phyloP scores from a whole-genome alignment of 2,329 filamentous ascomycete species.

The Dactylellina sp. region DNA sequence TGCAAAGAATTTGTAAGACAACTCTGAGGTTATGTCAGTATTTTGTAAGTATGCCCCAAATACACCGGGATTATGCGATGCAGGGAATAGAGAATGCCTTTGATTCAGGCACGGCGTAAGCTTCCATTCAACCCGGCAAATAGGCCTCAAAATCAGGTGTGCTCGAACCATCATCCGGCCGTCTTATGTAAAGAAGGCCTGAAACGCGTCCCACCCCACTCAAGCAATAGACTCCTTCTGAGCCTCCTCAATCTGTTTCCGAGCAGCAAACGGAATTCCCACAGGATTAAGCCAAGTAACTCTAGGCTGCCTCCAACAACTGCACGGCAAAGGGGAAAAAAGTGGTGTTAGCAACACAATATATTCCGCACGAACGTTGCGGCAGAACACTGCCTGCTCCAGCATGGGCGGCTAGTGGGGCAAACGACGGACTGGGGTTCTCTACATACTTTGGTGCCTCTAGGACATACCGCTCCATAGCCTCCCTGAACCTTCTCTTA shows the following conservation, averaged over 20 bases:
- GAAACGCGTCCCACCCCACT: slow-evolving; percentile 3
- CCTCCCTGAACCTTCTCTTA: slow-evolving; percentile 92
- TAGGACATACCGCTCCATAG: slow-evolving; percentile 84
- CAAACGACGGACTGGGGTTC: not conserved
- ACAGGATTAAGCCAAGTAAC: slow-evolving; percentile 57
- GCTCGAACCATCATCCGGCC: not conserved
- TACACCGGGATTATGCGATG: slow-evolving; percentile 2
- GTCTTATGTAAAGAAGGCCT: slow-evolving; percentile 14
- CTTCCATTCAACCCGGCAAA: not conserved
- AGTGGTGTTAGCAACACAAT: slow-evolving; percentile 24
- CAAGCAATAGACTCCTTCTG: slow-evolving; percentile 27
- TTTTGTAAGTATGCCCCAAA: slow-evolving; percentile 1
- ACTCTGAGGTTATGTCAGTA: not conserved
- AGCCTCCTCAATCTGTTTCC: slow-evolving; percentile 47
- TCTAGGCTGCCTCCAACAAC: slow-evolving; percentile 56
- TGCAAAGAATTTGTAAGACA: slow-evolving; percentile 18
- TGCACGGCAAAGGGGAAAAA: slow-evolving; percentile 17
- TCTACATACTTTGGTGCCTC: slow-evolving; percentile 60
- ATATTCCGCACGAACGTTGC: not conserved
- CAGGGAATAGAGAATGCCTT: not conserved
- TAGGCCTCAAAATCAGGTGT: not conserved
- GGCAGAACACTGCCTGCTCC: slow-evolving; percentile 13
- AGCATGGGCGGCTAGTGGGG: not conserved
- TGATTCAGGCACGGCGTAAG: not conserved
- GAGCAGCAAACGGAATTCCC: slow-evolving; percentile 53